Base-by-base conservation (phyloP, 2,329 filamentous ascomycete species). In the Chaetomium sp. region DNA sequence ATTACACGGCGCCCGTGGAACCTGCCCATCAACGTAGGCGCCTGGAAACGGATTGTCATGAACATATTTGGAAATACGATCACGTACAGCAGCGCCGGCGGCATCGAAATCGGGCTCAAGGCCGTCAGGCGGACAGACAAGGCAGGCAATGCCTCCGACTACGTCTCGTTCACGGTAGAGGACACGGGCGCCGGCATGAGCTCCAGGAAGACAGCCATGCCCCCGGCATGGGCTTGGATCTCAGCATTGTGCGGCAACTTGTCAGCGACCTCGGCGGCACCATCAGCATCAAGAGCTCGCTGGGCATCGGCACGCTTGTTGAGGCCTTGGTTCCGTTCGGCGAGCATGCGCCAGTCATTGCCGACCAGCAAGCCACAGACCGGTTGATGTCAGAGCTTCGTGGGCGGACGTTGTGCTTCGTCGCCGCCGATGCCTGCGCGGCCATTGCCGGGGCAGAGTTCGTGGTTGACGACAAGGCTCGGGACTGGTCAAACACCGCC, bases 101-200 rank as follows among this genome's bases (percentile, higher is more conserved):
- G 67, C 67, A 31, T 68, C 67, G 38, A 42, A 57, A 57, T 62
- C 6, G 57, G 49, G 8, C 45, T 68, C 4, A 56, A 62, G 16
- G 51, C 55, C 2, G 54, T 63, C 5, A 60, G 57, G 25, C 50
- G 60, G 25, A 56, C 57, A 16, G 65, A 70, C 35, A 65, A 50
- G 35, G 21, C 50, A 1, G 68, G 68, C 12, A 35, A 25, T 7
- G n/a, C 55, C 8, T 51, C 50, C 10, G 51, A 62, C 21, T 53
- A 69, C 55, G 73, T 79, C 1, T 72, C 72, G 0, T 70, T 87
- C 6, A 83, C 79, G 0, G 82, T 91, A 1, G 78, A 79, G 0
- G 89, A 91, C 69, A 88, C 88, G 0, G 89, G 89, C 1, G 82
- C 81, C 53, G 89, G 89, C 1, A 91, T 91, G 38, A 82, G 82